These are phyloP conservation scores for Aspergillus latus DNA, from an alignment of 2,329 filamentous ascomycete genomes.

Conservation along the genomic window DNA sequence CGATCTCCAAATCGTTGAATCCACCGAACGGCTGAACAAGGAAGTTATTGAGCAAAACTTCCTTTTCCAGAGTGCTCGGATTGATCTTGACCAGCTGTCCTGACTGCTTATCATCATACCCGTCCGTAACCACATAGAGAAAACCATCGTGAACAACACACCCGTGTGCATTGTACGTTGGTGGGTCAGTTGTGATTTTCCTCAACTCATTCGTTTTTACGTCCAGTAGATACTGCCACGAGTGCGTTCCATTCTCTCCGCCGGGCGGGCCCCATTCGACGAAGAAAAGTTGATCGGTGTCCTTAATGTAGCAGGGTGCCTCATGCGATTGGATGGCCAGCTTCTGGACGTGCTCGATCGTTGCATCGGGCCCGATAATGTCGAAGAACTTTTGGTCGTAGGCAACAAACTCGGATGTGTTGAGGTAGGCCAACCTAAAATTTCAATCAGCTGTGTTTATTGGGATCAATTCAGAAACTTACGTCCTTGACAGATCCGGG, in stretches of 20 bases:
- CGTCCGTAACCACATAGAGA: slow-evolving; percentile 13
- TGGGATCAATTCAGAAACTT: background rate
- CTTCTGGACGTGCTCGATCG: slow-evolving; percentile 14
- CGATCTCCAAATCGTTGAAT: slow-evolving; percentile 16
- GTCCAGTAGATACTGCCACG: slow-evolving; percentile 17
- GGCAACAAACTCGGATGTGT: slow-evolving; percentile 16
- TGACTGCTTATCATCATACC: slow-evolving; percentile 1
- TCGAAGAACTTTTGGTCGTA: slow-evolving; percentile 16
- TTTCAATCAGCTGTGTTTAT: too few relatives aligned
- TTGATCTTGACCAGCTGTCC: slow-evolving; percentile 11
- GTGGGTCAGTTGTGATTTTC: slow-evolving; percentile 13
- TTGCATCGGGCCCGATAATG: slow-evolving; percentile 14
- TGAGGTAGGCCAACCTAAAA: slow-evolving; percentile 1
- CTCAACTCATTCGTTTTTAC: slow-evolving; percentile 7
- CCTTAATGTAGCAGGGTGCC: slow-evolving; percentile 12
- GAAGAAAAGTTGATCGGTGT: slow-evolving; percentile 16
- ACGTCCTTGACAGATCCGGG: slow-evolving; percentile 4
- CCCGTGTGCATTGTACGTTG: slow-evolving; percentile 11
- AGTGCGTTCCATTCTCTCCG: slow-evolving; percentile 13
- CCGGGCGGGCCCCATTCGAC: slow-evolving; percentile 19
- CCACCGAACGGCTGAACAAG: slow-evolving; percentile 13
- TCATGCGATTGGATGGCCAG: slow-evolving; percentile 7
- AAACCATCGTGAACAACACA: slow-evolving; percentile 12
- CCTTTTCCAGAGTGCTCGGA: slow-evolving; percentile 4
- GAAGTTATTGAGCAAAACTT: slow-evolving; percentile 15